Evolutionary conservation across 202 grass and related monocot genomes (phyloP), one percentile per base, ranked within the genome.

Genomic region (Schoenoplectus triqueter): DNA sequence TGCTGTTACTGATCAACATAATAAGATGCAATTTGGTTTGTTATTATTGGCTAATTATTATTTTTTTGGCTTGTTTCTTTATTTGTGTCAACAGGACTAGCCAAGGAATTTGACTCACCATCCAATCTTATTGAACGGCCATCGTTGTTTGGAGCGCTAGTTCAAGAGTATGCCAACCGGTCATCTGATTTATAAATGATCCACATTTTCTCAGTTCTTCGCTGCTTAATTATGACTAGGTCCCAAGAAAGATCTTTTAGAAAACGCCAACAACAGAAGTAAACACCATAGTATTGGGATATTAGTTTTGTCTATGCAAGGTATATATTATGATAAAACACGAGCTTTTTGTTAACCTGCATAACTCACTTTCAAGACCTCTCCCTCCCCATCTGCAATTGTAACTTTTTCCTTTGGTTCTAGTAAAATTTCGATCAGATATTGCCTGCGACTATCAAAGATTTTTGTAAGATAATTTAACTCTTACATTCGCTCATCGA

Each of bases 131-230:
- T 99, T 3, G 93, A 99, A 64, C 92, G 88, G 18, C 91, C 88
- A 40, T 99, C 96, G 1, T 87, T 99, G 45, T 99, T 99, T 13
- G 96, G 93, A 2, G 93, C 93, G 52, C 78, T 99, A 79, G 96
- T 99, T 71, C 93, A 99, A 88, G 96, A 99, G 82, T 99, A 99
- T 3, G 96, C 96, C 10, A 88, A 94, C 79, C 90, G 96, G 40
- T 99, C 96, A 1, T 91, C 88, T 7, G 93, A 95, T 59, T 19
- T 99, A 55, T 99, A 94, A 31, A 40, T 20, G 11, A 22, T 48
- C 13, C 21, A 78, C 49, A 70, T 9, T 49, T 81, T 21, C 9
- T 49, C 39, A 10, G 40, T 85, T 63, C 39, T 59, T 47, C 57
- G 10, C 4, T 45, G 10, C 73, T 61, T 61, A 81, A 81, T 81